phyloP scores from a whole-genome alignment of 805 yeast genomes.

The Pichia phayaonensis region DNA sequence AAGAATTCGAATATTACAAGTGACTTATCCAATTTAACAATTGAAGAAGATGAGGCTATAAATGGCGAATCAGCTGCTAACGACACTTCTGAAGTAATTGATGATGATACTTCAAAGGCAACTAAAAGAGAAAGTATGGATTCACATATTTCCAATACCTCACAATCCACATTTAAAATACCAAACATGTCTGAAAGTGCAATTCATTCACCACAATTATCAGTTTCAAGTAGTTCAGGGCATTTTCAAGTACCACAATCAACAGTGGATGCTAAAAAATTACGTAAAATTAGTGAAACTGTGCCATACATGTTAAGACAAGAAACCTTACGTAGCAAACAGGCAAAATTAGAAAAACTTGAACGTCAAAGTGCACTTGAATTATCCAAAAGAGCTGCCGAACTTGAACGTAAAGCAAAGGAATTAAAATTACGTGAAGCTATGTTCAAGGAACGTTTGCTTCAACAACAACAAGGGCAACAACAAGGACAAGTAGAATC shows the following conservation, averaged over 20 bases:
- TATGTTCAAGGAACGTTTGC: constrained; percentile 36
- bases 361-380: constrained; percentile 74
- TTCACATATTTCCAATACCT: constrained; percentile 9
- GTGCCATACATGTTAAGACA: constrained; percentile 79
- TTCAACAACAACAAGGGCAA: neutral
- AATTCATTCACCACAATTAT: constrained; percentile 17
- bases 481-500: neutral
- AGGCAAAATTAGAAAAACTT: constrained; percentile 69
- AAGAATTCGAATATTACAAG: constrained; percentile 7
- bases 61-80: neutral
- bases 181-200: neutral
- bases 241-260: constrained; percentile 18
- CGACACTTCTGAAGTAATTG: neutral
- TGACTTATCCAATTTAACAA: constrained; percentile 3
- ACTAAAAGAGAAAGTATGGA: constrained; percentile 3
- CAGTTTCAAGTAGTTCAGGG: constrained; percentile 11
- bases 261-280: constrained; percentile 44
- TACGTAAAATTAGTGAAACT: constrained; percentile 73
- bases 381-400: constrained; percentile 64
- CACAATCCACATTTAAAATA: constrained; percentile 7
- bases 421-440: constrained; percentile 62
- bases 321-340: constrained; percentile 66
- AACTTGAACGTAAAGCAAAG: constrained; percentile 67
- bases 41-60: neutral
- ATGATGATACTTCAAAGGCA: constrained; percentile 10